Conservation (phyloP, 2,329 filamentous ascomycete species). For the Calonectria fujianensis region DNA sequence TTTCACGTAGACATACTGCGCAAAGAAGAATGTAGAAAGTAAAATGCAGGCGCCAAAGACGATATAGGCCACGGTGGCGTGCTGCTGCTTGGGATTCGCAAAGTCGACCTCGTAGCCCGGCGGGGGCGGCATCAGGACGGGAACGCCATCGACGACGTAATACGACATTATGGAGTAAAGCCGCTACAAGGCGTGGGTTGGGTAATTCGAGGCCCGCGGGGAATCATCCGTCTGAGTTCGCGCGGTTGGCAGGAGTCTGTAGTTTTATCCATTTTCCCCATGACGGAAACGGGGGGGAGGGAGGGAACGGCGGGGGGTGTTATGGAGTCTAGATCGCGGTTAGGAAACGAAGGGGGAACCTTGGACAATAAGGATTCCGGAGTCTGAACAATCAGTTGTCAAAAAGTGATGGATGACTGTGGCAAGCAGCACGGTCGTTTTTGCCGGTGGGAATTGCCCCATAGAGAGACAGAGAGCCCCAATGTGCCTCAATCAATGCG, state of each 20-base stretch:
- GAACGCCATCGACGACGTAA: constrained; percentile 51
- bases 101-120: constrained; percentile 57
- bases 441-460: not conserved
- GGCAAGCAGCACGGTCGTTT: not conserved
- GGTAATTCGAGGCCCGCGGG: not conserved
- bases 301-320: not conserved
- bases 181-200: not conserved
- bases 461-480: no score
- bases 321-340: not conserved
- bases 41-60: constrained; percentile 50
- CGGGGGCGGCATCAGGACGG: constrained; percentile 51
- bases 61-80: constrained; percentile 45
- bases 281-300: not conserved
- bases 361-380: not conserved
- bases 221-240: not conserved
- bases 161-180: constrained; percentile 1
- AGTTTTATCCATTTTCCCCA: not conserved
- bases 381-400: not conserved
- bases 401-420: not conserved
- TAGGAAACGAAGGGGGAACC: not conserved
- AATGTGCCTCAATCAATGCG: not conserved
- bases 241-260: not conserved
- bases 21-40: constrained; percentile 41
- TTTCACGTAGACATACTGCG: constrained; percentile 53
- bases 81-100: constrained; percentile 50